phyloP scores from a whole-genome alignment of 2,329 filamentous ascomycete genomes.

The Nectriaceae sp. region DNA sequence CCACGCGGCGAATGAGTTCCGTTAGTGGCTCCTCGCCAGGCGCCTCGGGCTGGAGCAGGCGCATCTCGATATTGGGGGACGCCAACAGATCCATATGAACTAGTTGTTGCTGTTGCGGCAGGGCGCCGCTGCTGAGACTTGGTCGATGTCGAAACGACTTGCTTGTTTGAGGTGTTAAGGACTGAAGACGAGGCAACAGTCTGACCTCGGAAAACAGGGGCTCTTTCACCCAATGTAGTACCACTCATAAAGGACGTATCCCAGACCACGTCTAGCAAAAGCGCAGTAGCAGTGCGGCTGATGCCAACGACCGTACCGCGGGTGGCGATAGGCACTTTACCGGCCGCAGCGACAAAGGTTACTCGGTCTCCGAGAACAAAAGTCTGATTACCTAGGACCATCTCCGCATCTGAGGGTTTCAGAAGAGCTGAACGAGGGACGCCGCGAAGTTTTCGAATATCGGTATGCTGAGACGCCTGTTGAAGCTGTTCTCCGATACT shows the following conservation, averaged over 20 bases:
- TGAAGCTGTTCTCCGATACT: slow-evolving; percentile 67
- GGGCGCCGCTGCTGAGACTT: slow-evolving; percentile 52
- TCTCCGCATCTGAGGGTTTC: slow-evolving; percentile 94
- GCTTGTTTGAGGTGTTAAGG: slow-evolving; percentile 80
- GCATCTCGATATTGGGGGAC: slow-evolving; percentile 65
- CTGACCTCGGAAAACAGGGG: slow-evolving; percentile 89
- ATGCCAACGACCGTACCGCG: slow-evolving; percentile 94
- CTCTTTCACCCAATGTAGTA: slow-evolving; percentile 85
- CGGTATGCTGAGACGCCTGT: slow-evolving; percentile 51
- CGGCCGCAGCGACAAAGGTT: slow-evolving; percentile 88
- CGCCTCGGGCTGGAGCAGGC: slow-evolving; percentile 53
- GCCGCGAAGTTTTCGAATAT: slow-evolving; percentile 71
- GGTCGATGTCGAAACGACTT: slow-evolving; percentile 71
- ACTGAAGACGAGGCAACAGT: slow-evolving; percentile 88
- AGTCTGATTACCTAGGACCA: slow-evolving; percentile 80
- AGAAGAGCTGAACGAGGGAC: slow-evolving; percentile 86
- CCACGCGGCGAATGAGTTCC: slow-evolving; percentile 44
- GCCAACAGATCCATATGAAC: slow-evolving; percentile 57
- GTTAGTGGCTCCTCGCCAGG: slow-evolving; percentile 59
- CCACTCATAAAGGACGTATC: slow-evolving; percentile 97
- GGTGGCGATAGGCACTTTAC: slow-evolving; percentile 90
- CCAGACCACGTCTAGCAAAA: slow-evolving; percentile 89
- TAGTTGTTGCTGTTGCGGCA: slow-evolving; percentile 50
- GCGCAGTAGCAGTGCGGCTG: slow-evolving; percentile 80
- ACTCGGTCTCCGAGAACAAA: slow-evolving; percentile 89